phyloP scores from a whole-genome alignment of 345 rosid species.

The Noccaea caerulescens region DNA sequence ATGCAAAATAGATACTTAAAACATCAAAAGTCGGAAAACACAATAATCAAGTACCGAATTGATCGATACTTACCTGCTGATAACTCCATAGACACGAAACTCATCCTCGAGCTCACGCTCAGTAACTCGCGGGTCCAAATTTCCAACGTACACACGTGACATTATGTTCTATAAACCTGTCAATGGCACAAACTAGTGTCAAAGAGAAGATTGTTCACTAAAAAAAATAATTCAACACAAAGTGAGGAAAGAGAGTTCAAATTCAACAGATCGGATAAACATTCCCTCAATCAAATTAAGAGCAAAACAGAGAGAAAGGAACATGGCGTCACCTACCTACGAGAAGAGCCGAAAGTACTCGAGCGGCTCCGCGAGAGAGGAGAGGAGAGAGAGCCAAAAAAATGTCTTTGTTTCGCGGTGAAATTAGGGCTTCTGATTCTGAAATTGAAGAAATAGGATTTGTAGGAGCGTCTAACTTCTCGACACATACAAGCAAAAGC shows the following conservation, averaged over 20 bases:
- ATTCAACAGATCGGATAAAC: conserved; percentile 20
- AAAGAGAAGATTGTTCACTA: not conserved
- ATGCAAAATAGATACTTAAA: not conserved
- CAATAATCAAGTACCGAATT: not conserved
- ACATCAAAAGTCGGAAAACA: not conserved
- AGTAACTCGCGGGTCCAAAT: conserved; percentile 71
- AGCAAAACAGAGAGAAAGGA: not conserved
- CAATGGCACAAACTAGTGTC: conserved; percentile 10
- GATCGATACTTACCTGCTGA: conserved; percentile 55
- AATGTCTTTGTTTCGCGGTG: not conserved
- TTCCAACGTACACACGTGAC: conserved; percentile 84
- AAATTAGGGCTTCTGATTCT: conserved; percentile 39
- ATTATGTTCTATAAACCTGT: conserved; percentile 44
- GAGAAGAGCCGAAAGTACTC: conserved; percentile 2
- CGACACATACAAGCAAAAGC: not conserved
- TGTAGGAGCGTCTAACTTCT: conserved; percentile 4
- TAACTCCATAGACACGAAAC: conserved; percentile 67
- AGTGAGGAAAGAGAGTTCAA: not conserved
- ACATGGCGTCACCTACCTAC: conserved; percentile 8
- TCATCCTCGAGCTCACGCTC: conserved; percentile 84
- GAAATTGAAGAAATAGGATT: conserved; percentile 6
- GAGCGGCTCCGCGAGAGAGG: conserved; percentile 10
- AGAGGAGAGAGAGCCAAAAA: not conserved
- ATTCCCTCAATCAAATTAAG: not conserved
- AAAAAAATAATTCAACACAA: not conserved